Evolutionary conservation across 179 eudicot genomes (phyloP), one percentile per base, ranked within the genome.

Genomic region (Silene vulgaris): DNA sequence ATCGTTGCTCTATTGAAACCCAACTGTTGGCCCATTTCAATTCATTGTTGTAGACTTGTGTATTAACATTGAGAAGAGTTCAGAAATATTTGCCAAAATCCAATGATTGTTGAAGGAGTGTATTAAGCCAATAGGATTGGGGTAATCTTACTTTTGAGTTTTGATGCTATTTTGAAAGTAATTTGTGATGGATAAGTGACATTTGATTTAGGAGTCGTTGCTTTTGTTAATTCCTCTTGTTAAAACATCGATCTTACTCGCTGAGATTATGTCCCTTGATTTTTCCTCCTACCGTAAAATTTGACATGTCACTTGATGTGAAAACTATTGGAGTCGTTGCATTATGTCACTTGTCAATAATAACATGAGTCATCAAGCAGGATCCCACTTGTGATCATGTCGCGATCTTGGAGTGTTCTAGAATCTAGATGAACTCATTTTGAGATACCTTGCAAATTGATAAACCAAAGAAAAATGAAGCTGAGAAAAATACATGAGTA

Each of bases 61-160:
- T 65, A 17, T 65, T 65, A 65, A 6, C 56, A 50, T 32, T 32
- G 37, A 32, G 37, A 32, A 32, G 37, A 32, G 4, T 32, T 32
- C 5, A 3, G 37, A 32, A 32, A 32, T 32, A 32, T 32, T 32
- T 32, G 37, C 37, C 37, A 32, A 32, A 32, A 32, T 32, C 4
- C 37, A 32, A 3, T 32, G 37, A 4, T 32, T 32, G 5, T 32
- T 32, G 37, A 32, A 32, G 89, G 99, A 95, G 83, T 93, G 91
- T 81, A 78, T 95, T 77, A 97, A 95, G 87, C 99, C 99, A 71
- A 87, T 95, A 73, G 97, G 97, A 82, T 80, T 92, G 75, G 99
- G 99, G 99, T 95, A 90, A 79, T 29, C 29, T 69, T 79, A 23
- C 28, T 69, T 32, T 72, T 29, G 29, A 23, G 16, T 69, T 32